Conservation (phyloP, 192 early-diverging fungal genomes). For the Coemansia sp. region DNA sequence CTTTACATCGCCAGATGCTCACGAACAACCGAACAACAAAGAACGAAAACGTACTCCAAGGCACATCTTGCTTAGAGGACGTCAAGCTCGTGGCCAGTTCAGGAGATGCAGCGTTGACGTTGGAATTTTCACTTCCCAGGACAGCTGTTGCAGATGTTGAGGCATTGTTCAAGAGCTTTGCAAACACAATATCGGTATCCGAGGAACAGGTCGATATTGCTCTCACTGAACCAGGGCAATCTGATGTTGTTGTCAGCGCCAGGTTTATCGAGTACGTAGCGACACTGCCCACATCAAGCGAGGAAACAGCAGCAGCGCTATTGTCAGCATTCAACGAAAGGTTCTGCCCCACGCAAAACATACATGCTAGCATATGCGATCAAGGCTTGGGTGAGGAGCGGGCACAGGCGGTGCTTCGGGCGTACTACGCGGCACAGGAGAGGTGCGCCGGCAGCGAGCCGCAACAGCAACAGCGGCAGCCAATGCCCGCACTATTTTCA, state of each 20-base stretch:
- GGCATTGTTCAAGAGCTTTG: not conserved
- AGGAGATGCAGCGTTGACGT: not conserved
- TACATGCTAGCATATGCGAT: conserved; percentile 12
- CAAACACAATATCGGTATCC: not conserved
- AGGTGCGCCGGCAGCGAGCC: not conserved
- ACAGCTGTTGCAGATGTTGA: not conserved
- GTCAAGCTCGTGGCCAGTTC: not conserved
- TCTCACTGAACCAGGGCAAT: too few relatives aligned
- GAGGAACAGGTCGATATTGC: not conserved
- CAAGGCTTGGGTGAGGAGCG: not conserved
- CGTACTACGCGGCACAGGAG: conserved; percentile 13
- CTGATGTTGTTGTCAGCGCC: conserved; percentile 8
- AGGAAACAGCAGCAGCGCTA: not conserved
- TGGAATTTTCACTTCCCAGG: not conserved
- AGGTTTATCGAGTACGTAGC: conserved; percentile 13
- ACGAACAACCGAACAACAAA: not conserved
- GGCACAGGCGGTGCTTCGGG: conserved; percentile 13
- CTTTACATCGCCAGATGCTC: too few relatives aligned
- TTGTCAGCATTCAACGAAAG: conserved; percentile 10
- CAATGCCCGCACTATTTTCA: conserved; percentile 22
- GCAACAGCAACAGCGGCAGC: not conserved
- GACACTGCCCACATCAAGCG: not conserved
- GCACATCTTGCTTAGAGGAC: not conserved
- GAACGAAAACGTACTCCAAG: not conserved
- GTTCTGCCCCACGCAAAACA: not conserved